Evolutionary conservation across 495 filamentous ascomycete genomes (phyloP).

Genomic region (Annulohypoxylon maeteangense): DNA sequence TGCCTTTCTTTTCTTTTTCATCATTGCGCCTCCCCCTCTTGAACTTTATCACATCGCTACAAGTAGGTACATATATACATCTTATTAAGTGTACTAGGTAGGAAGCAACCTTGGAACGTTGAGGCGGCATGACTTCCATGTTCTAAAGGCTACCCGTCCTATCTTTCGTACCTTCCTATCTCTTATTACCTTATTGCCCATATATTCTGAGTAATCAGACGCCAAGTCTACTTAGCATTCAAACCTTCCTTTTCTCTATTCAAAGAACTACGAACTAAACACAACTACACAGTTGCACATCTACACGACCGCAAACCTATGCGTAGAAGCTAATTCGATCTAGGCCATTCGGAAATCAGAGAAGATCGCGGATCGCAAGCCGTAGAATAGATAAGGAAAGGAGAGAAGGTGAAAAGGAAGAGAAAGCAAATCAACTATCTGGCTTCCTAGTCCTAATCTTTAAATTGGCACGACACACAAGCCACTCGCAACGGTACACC

Average conservation of each 20-base stretch:
- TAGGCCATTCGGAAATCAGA: constrained; percentile 3
- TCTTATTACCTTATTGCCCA: neutral
- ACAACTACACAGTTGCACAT: neutral
- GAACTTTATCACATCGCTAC: constrained; percentile 15
- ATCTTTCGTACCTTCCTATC: neutral
- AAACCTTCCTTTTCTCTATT: constrained; percentile 1
- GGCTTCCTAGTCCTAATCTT: constrained; percentile 25
- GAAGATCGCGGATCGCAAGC: constrained; percentile 1
- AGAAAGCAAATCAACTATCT: constrained; percentile 13
- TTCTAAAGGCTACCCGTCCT: neutral
- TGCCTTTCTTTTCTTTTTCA: constrained; percentile 8
- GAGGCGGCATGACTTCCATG: neutral
- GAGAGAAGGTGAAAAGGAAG: neutral
- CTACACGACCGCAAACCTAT: neutral
- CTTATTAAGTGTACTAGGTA: neutral
- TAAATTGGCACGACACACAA: constrained; percentile 24
- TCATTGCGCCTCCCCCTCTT: constrained; percentile 23
- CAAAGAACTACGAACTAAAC: neutral
- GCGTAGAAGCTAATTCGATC: constrained; percentile 17
- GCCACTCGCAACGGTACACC: constrained; percentile 35
- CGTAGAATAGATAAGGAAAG: neutral
- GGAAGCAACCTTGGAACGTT: neutral
- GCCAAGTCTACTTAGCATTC: neutral
- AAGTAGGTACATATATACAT: constrained; percentile 22
- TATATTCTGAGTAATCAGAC: neutral